Conservation (phyloP, 1,284 basidiomycete species). For the Heterobasidion occidentale region DNA sequence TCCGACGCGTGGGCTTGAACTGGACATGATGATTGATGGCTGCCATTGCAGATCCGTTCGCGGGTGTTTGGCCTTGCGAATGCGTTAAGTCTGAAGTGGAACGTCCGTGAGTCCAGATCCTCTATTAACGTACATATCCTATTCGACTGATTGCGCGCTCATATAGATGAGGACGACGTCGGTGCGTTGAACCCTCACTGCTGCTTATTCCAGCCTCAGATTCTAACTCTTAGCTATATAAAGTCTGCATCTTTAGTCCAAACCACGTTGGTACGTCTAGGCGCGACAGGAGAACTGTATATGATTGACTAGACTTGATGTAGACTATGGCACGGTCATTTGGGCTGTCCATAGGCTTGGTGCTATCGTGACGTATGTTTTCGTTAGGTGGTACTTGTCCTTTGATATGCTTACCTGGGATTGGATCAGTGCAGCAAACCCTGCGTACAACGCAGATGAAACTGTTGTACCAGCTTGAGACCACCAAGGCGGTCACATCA, state of each 20-base stretch:
- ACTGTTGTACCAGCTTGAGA: conserved; percentile 51
- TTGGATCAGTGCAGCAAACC: conserved; percentile 46
- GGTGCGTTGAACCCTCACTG: conserved; percentile 30
- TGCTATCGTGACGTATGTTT: conserved; percentile 38
- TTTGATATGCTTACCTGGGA: conserved; percentile 24
- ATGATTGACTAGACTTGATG: not conserved
- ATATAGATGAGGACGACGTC: conserved; percentile 33
- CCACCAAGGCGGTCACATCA: conserved; percentile 49
- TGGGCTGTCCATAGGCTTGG: conserved; percentile 76
- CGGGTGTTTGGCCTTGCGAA: conserved; percentile 59
- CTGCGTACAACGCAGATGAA: conserved; percentile 66
- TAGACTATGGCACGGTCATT: conserved; percentile 64
- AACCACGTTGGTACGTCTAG: conserved; percentile 53
- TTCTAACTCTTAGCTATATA: not conserved
- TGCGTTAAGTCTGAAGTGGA: conserved; percentile 45
- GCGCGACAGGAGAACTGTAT: no score
- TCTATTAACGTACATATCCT: not conserved
- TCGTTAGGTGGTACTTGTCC: conserved; percentile 12
- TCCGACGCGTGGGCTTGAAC: not conserved
- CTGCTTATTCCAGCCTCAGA: not conserved
- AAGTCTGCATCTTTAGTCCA: conserved; percentile 62
- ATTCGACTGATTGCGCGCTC: not conserved
- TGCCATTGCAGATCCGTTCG: conserved; percentile 28
- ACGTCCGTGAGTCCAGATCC: conserved; percentile 24
- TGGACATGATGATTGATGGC: not conserved